phyloP scores from a whole-genome alignment of 139 green algal genomes.

The Pleodorina starrii region DNA sequence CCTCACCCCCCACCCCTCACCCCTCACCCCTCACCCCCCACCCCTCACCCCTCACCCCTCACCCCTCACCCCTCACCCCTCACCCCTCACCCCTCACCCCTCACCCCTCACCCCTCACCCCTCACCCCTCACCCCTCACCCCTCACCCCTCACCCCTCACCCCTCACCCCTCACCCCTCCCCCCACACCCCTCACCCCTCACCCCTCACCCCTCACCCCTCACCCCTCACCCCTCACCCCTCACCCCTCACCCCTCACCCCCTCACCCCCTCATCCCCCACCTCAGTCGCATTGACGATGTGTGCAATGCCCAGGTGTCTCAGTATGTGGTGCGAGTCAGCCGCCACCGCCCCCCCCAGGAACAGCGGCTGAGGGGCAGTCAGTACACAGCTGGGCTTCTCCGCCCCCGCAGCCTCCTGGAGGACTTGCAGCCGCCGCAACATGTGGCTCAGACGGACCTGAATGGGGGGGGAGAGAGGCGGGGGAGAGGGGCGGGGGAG shows the following conservation, averaged over 20 bases:
- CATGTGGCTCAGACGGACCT: conserved; percentile 89
- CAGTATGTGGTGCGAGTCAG: conserved; percentile 82
- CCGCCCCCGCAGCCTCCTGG: conserved; percentile 71
- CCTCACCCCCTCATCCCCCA: neutral
- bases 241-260: neutral
- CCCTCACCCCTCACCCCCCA: too few species aligned
- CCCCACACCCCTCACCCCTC: neutral
- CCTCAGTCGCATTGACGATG: conserved; percentile 90
- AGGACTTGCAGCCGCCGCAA: conserved; percentile 83
- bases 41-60: too few species aligned
- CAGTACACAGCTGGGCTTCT: conserved; percentile 66
- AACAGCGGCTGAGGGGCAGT: conserved; percentile 71
- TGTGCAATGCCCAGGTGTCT: conserved; percentile 88
- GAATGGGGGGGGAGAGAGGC: neutral
- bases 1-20: too few species aligned
- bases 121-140: neutral
- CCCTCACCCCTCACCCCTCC: neutral
- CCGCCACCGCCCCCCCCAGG: conserved; percentile 83
- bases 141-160: neutral
- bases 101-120: neutral
- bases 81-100: too few species aligned
- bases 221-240: neutral
- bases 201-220: neutral
- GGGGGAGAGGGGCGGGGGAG: neutral
- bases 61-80: too few species aligned